phyloP scores from a whole-genome alignment of 2,329 filamentous ascomycete genomes.

The Aspergillus ochraceoroseus region DNA sequence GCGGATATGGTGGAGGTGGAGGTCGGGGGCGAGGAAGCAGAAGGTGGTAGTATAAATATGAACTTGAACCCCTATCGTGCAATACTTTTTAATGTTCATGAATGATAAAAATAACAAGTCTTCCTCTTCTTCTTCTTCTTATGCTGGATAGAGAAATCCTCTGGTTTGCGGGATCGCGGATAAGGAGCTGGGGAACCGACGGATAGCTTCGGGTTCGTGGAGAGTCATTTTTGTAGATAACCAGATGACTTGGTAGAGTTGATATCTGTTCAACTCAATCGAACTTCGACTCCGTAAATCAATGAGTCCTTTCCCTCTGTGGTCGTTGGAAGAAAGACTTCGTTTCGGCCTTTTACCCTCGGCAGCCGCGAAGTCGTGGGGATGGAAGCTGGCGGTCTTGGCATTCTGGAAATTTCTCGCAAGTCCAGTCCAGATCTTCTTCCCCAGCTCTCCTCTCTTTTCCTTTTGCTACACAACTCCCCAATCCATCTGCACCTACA shows the following conservation, averaged over 20 bases:
- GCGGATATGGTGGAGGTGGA: constrained; percentile 38
- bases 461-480: constrained; percentile 25
- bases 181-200: constrained; percentile 5
- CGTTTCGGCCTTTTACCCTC: constrained; percentile 24
- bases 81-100: constrained; percentile 19
- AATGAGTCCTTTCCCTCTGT: no score
- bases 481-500: constrained; percentile 13
- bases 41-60: constrained; percentile 34
- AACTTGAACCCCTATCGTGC: constrained; percentile 14
- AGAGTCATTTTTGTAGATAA: no score
- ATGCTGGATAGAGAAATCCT: no score
- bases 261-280: no score
- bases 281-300: no score
- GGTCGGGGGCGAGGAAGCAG: constrained; percentile 40
- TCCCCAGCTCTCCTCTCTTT: constrained; percentile 28
- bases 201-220: neutral
- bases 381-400: constrained; percentile 34
- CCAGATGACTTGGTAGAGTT: no score
- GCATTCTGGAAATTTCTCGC: constrained; percentile 46
- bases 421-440: constrained; percentile 34
- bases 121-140: neutral
- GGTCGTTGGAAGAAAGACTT: neutral
- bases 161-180: constrained; percentile 2
- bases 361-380: constrained; percentile 23
- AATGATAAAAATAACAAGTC: constrained; percentile 3